Evolutionary conservation across 768 basidiomycete species (phyloP).

Genomic region (Chalciporus chontae): DNA sequence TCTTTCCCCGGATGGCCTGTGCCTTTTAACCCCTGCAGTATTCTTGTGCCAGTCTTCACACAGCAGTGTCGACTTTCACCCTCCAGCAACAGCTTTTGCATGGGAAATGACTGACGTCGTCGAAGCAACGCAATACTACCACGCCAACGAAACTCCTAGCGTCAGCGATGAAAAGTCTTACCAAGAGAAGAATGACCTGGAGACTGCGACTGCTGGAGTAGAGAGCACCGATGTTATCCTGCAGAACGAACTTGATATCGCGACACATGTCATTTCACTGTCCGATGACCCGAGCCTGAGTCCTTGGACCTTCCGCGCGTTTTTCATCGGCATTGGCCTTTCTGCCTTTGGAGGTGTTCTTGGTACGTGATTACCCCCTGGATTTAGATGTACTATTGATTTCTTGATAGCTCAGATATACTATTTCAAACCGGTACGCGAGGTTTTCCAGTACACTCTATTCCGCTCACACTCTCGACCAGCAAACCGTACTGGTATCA

Average conservation of each 20-base stretch:
- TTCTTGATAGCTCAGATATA: slow-evolving; percentile 47
- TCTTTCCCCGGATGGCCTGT: no score
- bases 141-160: slow-evolving; percentile 6
- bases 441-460: not conserved
- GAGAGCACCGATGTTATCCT: slow-evolving; percentile 24
- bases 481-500: slow-evolving; percentile 55
- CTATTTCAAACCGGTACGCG: slow-evolving; percentile 53
- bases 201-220: slow-evolving; percentile 16
- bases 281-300: slow-evolving; percentile 26
- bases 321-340: slow-evolving; percentile 54
- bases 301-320: slow-evolving; percentile 41
- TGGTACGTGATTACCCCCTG: slow-evolving; percentile 28
- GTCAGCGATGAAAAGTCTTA: slow-evolving; percentile 20
- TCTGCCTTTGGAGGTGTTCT: slow-evolving; percentile 51
- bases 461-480: not conserved
- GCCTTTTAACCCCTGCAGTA: not conserved
- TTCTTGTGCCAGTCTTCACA: not conserved
- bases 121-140: not conserved
- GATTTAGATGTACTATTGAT: slow-evolving; percentile 2
- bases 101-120: not conserved
- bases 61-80: not conserved
- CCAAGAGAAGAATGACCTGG: slow-evolving; percentile 34
- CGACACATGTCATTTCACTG: slow-evolving; percentile 44
- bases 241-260: slow-evolving; percentile 44
- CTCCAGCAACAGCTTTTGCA: slow-evolving; percentile 8